Evolutionary conservation across 345 rosid genomes (phyloP).

Genomic region (Jatropha curcas): DNA sequence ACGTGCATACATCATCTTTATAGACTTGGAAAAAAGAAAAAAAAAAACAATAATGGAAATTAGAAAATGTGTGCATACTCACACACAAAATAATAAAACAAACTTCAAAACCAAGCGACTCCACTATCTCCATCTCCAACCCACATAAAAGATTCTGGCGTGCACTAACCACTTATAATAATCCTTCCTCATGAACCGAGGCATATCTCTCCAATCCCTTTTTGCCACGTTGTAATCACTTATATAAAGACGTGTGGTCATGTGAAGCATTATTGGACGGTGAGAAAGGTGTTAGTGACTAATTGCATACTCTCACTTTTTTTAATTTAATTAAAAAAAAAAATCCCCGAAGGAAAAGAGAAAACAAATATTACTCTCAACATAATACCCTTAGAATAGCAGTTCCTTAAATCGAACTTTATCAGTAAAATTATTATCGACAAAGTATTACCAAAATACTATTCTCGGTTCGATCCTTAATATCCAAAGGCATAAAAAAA

Average conservation of each 20-base stretch:
- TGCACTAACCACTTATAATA: slow-evolving; percentile 48
- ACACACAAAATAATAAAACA: slow-evolving; percentile 21
- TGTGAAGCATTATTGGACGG: slow-evolving; percentile 54
- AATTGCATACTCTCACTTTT: slow-evolving; percentile 13
- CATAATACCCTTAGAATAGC: too few relatives aligned
- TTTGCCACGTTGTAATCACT: slow-evolving; percentile 28
- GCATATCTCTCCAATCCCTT: slow-evolving; percentile 26
- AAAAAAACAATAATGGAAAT: not conserved
- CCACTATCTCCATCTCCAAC: slow-evolving; percentile 19
- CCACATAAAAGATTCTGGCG: slow-evolving; percentile 48
- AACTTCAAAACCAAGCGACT: slow-evolving; percentile 50
- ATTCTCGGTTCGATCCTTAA: too few relatives aligned
- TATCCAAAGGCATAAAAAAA: too few relatives aligned
- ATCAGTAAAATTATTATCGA: too few relatives aligned
- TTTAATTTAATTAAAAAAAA: too few relatives aligned
- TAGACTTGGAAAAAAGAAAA: not conserved
- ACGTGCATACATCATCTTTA: slow-evolving; percentile 32
- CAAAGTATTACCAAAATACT: too few relatives aligned
- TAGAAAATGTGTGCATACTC: not conserved
- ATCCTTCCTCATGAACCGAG: slow-evolving; percentile 31
- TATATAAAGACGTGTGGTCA: slow-evolving; percentile 48
- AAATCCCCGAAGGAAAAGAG: too few relatives aligned
- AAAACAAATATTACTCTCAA: too few relatives aligned
- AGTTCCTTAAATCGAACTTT: too few relatives aligned
- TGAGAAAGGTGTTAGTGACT: slow-evolving; percentile 41